Conservation (phyloP, 768 basidiomycete genomes). For the Termitomyces sp. region DNA sequence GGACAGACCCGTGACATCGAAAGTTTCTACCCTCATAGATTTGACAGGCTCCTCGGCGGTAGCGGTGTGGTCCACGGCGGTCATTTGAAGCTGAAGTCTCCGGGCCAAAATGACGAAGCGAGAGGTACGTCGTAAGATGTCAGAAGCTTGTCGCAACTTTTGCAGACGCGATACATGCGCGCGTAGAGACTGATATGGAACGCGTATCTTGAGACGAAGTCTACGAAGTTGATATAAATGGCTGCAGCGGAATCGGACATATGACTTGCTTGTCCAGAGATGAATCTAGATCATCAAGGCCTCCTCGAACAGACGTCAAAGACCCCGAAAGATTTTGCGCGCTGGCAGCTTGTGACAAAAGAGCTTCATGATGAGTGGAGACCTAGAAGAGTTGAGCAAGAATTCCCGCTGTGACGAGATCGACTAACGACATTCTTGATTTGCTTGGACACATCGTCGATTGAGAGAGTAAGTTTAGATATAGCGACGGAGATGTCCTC, state of each 20-base stretch:
- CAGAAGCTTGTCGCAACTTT: conserved; percentile 77
- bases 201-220: conserved; percentile 79
- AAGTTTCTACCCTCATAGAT: conserved; percentile 6
- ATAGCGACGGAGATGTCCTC: conserved; percentile 90
- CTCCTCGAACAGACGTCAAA: conserved; percentile 58
- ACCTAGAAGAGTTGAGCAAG: conserved; percentile 43
- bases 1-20: conserved; percentile 8
- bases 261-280: conserved; percentile 70
- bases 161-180: conserved; percentile 67
- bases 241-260: conserved; percentile 12
- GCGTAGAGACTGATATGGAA: conserved; percentile 75
- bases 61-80: conserved; percentile 46
- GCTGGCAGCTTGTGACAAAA: conserved; percentile 78
- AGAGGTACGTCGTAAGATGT: conserved; percentile 77
- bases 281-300: conserved; percentile 67
- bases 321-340: conserved; percentile 69
- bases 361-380: conserved; percentile 73
- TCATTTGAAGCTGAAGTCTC: conserved; percentile 83
- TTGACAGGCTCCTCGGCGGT: conserved; percentile 11
- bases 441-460: conserved; percentile 91
- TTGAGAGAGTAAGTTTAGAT: conserved; percentile 78
- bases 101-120: conserved; percentile 82
- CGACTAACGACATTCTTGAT: conserved; percentile 73
- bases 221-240: conserved; percentile 33
- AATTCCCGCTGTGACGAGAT: not conserved